Conservation (phyloP, 2,329 filamentous ascomycete genomes). For the Paramyrothecium roridum region DNA sequence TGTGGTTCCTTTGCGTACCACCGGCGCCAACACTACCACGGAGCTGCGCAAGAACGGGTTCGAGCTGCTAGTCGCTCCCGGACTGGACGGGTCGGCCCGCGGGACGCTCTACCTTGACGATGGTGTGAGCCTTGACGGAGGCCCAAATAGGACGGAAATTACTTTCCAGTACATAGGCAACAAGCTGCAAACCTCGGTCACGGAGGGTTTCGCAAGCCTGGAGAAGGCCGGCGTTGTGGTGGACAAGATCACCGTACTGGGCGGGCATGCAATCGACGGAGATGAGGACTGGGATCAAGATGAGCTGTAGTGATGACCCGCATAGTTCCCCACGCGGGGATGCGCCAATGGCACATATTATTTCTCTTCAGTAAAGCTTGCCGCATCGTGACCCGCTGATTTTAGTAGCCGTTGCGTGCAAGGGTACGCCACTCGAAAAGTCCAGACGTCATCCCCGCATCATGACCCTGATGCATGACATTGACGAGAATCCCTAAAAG, state of each 20-base stretch:
- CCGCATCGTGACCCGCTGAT: too few species aligned
- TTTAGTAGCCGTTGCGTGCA: not conserved
- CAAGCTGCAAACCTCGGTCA: not conserved
- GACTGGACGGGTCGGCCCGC: conserved; percentile 55
- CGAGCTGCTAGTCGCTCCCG: conserved; percentile 64
- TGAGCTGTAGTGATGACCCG: not conserved
- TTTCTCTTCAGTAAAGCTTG: too few species aligned
- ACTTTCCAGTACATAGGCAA: not conserved
- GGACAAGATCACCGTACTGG: conserved; percentile 1
- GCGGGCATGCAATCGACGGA: not conserved
- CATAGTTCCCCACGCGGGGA: too few species aligned
- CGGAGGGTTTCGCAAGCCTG: not conserved
- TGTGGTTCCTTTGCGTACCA: conserved; percentile 56
- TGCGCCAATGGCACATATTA: too few species aligned
- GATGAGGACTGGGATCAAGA: not conserved
- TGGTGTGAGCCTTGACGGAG: conserved; percentile 52
- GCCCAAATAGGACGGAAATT: not conserved
- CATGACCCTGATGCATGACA: conserved; percentile 10
- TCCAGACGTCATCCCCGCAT: conserved; percentile 17
- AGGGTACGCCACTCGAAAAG: not conserved
- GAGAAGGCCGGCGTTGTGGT: not conserved
- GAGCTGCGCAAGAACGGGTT: conserved; percentile 63
- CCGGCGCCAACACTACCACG: conserved; percentile 57
- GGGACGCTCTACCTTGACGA: conserved; percentile 74
- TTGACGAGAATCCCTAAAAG: not conserved